Evolutionary conservation across 75 land plant genomes (phyloP), one percentile per base, ranked within the genome.

Genomic region (Selaginella tamariscina): DNA sequence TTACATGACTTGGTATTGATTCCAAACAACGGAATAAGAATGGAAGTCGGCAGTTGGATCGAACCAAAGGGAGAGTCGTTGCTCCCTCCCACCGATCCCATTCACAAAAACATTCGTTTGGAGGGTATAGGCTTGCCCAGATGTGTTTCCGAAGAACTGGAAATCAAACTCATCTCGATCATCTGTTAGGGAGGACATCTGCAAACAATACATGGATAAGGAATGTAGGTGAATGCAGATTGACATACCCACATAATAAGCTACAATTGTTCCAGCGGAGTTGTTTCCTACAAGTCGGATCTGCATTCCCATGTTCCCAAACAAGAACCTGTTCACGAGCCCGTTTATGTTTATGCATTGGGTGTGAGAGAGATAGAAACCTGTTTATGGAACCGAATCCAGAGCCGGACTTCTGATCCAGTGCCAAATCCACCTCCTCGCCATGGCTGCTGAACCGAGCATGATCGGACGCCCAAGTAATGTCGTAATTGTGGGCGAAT

Each of bases 241-340:
- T n/a, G n/a, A n/a, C 54, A 49, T 49, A 49, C 54, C 20, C 20
- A 59, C 62, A 5, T 8, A 8, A n/a, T 23, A 59, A 21, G 62
- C 62, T 5, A 26, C 26, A n/a, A 59, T 27, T n/a, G 62, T 59
- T 5, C 62, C 62, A n/a, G 62, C 5, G 9, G 62, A 59, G n/a
- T 59, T n/a, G 62, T 59, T 8, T 8, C n/a, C 9, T 27, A 59
- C 62, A n/a, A 59, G 62, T n/a, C 23, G 8, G 26, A 59, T 21
- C 26, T 59, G 62, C 18, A 59, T 5, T 5, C 62, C 62, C 62
- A 59, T 2, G 18, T 59, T 5, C 27, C 62, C 62, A 59, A 23
- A 59, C 62, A 59, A 59, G 26, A 23, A 59, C 62, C 26, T 59
- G 26, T 59, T n/a, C 62, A n/a, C n/a, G n/a, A n/a, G n/a, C n/a